A percentile compares a stretch with the other conserved stretches of the same genome.
Evolutionary conservation across 1,139 yeast species (phyloP).

Genomic region (Suhomyces bokatorum): DNA sequence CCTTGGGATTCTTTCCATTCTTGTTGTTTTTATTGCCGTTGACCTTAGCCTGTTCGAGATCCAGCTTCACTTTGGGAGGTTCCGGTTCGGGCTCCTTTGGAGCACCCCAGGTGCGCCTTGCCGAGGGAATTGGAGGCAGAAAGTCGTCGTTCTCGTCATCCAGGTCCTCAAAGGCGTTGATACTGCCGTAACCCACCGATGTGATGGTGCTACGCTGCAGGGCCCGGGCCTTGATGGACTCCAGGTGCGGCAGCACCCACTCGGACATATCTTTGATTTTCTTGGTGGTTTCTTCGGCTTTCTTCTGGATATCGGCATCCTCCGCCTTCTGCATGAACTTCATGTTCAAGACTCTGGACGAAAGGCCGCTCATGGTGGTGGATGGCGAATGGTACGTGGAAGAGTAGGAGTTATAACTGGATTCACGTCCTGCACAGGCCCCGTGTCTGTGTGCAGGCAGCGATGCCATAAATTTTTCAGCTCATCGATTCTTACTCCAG

Average conservation of each 20-base stretch:
- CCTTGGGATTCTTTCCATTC: constrained; percentile 1
- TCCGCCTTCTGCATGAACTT: constrained; percentile 52
- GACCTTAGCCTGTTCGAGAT: constrained; percentile 18
- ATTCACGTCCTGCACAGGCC: background rate
- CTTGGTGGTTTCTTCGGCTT: constrained; percentile 35
- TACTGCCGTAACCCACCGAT: constrained; percentile 51
- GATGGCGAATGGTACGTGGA: background rate
- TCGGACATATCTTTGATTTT: constrained; percentile 57
- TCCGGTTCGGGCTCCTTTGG: constrained; percentile 5
- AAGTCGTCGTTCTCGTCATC: constrained; percentile 8
- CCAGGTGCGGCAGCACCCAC: constrained; percentile 54
- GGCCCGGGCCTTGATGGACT: constrained; percentile 24
- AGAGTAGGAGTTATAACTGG: background rate
- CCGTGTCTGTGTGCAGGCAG: background rate
- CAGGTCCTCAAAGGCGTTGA: constrained; percentile 23
- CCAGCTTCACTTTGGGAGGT: constrained; percentile 1
- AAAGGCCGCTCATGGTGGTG: constrained; percentile 44
- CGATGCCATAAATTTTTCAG: constrained; percentile 12
- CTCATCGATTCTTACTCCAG: constrained; percentile 6
- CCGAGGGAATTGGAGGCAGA: constrained; percentile 3
- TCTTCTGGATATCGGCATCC: constrained; percentile 22
- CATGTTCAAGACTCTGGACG: constrained; percentile 73
- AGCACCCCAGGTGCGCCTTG: constrained; percentile 14
- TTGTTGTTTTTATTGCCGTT: background rate
- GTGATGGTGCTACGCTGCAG: constrained; percentile 25